Conservation (phyloP, 768 basidiomycete species). For the Xerocomus spinulosus region DNA sequence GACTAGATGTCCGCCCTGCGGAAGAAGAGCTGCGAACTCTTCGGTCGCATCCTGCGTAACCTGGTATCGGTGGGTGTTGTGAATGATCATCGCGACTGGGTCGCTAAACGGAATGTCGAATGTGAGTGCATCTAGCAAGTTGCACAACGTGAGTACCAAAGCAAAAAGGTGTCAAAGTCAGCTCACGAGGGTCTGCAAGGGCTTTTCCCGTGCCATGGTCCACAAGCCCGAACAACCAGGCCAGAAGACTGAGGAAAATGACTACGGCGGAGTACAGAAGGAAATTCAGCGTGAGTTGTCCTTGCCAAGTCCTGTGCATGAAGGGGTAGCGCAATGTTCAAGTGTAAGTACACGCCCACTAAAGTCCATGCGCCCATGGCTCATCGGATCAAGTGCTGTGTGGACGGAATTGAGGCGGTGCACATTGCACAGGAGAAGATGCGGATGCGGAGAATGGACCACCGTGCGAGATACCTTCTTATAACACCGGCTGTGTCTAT, state of each 20-base stretch:
- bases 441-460: background rate
- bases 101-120: conserved; percentile 8
- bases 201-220: background rate
- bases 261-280: background rate
- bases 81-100: conserved; percentile 20
- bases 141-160: background rate
- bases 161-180: no score
- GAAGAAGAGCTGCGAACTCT: conserved; percentile 30
- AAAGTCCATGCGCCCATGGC: background rate
- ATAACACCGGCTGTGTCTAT: no score
- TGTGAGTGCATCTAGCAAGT: conserved; percentile 4
- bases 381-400: background rate
- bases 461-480: no score
- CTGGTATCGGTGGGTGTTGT: conserved; percentile 23
- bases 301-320: background rate
- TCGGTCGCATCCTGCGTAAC: conserved; percentile 10
- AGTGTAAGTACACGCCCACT: background rate
- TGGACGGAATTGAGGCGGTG: background rate
- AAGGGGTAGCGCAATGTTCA: background rate
- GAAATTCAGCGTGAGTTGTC: background rate
- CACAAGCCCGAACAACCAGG: background rate
- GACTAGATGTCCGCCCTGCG: conserved; percentile 30
- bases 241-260: background rate
- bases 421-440: background rate
- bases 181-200: background rate